Base-by-base conservation (phyloP, 1,284 basidiomycete species). In the Volvariella volvacea region DNA sequence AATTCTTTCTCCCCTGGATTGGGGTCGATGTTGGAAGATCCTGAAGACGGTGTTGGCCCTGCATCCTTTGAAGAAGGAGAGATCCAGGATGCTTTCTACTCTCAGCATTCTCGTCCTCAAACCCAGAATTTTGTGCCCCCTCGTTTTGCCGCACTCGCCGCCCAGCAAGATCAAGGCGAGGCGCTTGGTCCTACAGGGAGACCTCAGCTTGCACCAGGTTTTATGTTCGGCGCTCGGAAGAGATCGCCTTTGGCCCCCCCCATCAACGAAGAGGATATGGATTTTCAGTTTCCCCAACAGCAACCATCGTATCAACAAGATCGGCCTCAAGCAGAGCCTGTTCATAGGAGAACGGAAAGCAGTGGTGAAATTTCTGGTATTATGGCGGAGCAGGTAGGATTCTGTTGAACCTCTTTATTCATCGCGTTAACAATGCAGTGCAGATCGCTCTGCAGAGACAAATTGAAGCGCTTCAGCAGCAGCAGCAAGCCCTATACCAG, bases 391-490 rank as follows among this genome's bases (percentile, higher is more conserved):
- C 91, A 94, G 76, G 71, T 90, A 56, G 49, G 61, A 51, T 36
- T 31, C 39, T 46, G n/a, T n/a, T n/a, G n/a, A 15, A 44, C 6
- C 33, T 39, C 16, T 22, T 14, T 40, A 9, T 9, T 9, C 30
- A 8, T 0, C 14, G n/a, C n/a, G n/a, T n/a, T n/a, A n/a, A n/a
- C n/a, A n/a, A n/a, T n/a, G n/a, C n/a, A n/a, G 46, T 41, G 37
- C 59, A 94, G 90, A 88, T 93, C 55, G 89, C 89, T 37, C 60
- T 95, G 44, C 92, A 95, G 64, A 88, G 65, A 55, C 89, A 94
- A 65, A 95, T 95, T 49, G 92, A 94, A 64, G 88, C 80, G 7
- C 68, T 94, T 41, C 92, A 94, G 59, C 88, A 91, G 41, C 87
- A 93, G 58, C 91, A 93, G 57, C 83, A 90, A 54, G 85, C 82